These are phyloP conservation scores for Phytophthora capsici DNA, from an alignment of 352 stramenopile genomes.

Conservation along the genomic window DNA sequence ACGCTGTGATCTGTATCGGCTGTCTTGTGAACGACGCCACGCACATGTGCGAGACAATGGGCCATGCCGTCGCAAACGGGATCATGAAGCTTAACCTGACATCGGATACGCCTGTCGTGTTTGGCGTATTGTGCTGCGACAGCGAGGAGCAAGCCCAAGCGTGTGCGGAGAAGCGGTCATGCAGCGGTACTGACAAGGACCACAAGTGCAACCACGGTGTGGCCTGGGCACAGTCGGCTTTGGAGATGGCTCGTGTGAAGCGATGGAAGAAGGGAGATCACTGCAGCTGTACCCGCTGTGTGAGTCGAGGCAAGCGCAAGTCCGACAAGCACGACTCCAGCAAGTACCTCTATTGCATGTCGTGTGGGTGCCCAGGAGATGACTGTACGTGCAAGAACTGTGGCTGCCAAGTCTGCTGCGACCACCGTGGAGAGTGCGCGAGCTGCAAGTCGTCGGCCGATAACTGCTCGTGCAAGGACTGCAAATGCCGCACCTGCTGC, in stretches of 20 bases:
- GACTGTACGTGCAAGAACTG: constrained; percentile 48
- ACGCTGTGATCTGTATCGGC: constrained; percentile 96
- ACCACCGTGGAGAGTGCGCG: constrained; percentile 28
- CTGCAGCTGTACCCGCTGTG: constrained; percentile 34
- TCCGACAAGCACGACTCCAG: constrained; percentile 21
- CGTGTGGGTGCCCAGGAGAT: constrained; percentile 22
- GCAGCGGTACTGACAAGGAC: constrained; percentile 28
- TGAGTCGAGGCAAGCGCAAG: constrained; percentile 32
- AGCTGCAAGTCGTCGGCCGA: constrained; percentile 28
- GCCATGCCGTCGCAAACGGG: constrained; percentile 91
- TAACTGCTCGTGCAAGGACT: constrained; percentile 36
- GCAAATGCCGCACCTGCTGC: constrained; percentile 30
- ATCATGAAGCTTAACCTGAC: constrained; percentile 97
- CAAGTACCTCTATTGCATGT: constrained; percentile 23
- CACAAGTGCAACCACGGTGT: constrained; percentile 61
- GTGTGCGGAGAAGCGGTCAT: constrained; percentile 56
- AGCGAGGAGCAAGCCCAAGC: constrained; percentile 92
- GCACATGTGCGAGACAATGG: constrained; percentile 98
- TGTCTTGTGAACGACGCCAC: constrained; percentile 96
- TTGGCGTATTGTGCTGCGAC: constrained; percentile 93
- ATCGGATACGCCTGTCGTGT: constrained; percentile 85
- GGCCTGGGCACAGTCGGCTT: constrained; percentile 66
- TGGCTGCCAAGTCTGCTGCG: constrained; percentile 39
- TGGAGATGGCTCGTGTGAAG: constrained; percentile 92
- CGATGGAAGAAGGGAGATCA: constrained; percentile 47